Evolutionary conservation across 441 rosid genomes (phyloP), one percentile per base, ranked within the genome.

Genomic region (Iberis amara): DNA sequence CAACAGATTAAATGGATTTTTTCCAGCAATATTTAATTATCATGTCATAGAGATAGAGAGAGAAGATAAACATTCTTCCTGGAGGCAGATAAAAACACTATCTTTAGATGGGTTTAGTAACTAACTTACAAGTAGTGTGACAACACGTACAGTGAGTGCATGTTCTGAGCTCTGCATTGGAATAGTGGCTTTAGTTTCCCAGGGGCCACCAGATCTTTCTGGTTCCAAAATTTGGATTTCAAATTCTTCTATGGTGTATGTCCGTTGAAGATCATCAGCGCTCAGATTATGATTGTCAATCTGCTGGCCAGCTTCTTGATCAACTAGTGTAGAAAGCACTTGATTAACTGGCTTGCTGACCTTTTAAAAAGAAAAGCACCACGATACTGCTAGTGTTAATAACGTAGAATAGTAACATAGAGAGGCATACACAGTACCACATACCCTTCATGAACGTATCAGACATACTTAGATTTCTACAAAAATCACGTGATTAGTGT

Each of bases 161-260:
- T 86, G 84, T 76, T 89, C 99, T 66, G 95, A 72, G 78, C 75
- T 78, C 68, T 92, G 99, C 99, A 92, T 89, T 68, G 92, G 85
- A 55, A 92, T 92, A 59, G 85, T 85, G 67, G 96, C 96, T 73
- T 68, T 89, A 42, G 94, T 80, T 75, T 86, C 90, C 99, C 99
- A 94, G 68, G 83, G 85, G 28, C 95, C 95, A 64, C 94, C 96
- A 59, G 79, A 75, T 66, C 65, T 84, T 65, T 87, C 89, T 26
- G 95, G 96, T 72, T 89, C 97, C 76, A 94, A 48, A 69, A 94
- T 82, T 58, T 83, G 90, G 61, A 94, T 83, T 79, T 94, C 95
- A 68, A 81, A 89, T 72, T 94, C 99, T 52, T 94, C 97, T 36
- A 89, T 73, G 41, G 70, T 71, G 70, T 89, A 92, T 45, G 95